phyloP scores from a whole-genome alignment of 2,329 filamentous ascomycete genomes.

The Pseudogymnoascus sp. region DNA sequence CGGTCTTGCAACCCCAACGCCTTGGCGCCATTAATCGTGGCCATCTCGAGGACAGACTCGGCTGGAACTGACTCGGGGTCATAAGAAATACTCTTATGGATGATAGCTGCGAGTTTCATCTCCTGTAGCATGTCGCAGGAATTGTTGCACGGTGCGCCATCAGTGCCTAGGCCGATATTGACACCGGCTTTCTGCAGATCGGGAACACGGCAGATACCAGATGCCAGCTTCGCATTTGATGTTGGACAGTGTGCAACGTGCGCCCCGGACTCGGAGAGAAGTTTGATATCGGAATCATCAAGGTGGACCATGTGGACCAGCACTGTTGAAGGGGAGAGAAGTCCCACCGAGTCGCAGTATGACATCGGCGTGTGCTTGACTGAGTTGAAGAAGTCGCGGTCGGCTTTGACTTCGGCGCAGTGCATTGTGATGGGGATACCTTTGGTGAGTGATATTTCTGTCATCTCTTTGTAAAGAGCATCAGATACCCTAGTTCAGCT shows the following conservation, averaged over 20 bases:
- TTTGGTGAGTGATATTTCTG: constrained; percentile 26
- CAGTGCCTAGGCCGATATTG: constrained; percentile 44
- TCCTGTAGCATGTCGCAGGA: constrained; percentile 44
- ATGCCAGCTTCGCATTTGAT: constrained; percentile 45
- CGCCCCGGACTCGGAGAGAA: constrained; percentile 34
- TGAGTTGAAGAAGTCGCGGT: constrained; percentile 28
- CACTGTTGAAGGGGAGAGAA: constrained; percentile 36
- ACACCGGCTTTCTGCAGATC: constrained; percentile 36
- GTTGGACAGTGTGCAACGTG: constrained; percentile 45
- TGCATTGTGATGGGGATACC: constrained; percentile 34
- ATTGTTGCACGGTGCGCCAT: constrained; percentile 46
- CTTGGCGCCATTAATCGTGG: constrained; percentile 42
- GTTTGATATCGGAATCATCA: constrained; percentile 36
- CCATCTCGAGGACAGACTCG: constrained; percentile 41
- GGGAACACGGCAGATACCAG: constrained; percentile 41
- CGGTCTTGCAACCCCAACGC: constrained; percentile 36
- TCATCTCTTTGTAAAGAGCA: constrained; percentile 30
- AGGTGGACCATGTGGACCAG: constrained; percentile 46
- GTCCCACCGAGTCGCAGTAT: constrained; percentile 33
- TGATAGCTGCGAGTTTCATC: constrained; percentile 43
- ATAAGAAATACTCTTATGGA: constrained; percentile 37
- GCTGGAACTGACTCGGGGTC: constrained; percentile 39
- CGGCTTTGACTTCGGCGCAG: constrained; percentile 31
- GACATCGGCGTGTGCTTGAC: constrained; percentile 35
- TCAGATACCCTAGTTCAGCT: constrained; percentile 26